These are phyloP conservation scores for Sideroxylon spinosum DNA, from an alignment of 179 eudicot species.

Conservation along the genomic window DNA sequence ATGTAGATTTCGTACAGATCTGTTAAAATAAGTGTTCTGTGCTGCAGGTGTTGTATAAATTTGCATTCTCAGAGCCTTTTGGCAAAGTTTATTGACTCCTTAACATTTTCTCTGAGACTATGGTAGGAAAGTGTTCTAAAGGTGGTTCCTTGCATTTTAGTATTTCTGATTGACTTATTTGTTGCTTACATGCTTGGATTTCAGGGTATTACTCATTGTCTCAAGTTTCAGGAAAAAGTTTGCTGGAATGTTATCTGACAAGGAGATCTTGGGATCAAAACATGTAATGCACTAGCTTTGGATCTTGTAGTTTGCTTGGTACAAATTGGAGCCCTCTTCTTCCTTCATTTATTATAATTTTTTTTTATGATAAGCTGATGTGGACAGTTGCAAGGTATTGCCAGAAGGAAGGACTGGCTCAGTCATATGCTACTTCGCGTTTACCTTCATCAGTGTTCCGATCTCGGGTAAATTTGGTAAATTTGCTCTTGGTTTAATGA, in stretches of 20 bases:
- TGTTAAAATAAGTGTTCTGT: slow-evolving; percentile 4
- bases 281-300: slow-evolving; percentile 49
- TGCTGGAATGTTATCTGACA: slow-evolving; percentile 56
- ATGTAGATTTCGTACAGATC: background rate
- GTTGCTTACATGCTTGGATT: slow-evolving; percentile 20
- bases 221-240: slow-evolving; percentile 75
- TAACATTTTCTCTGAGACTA: slow-evolving; percentile 62
- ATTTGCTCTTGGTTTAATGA: slow-evolving; percentile 13
- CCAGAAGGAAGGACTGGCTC: slow-evolving; percentile 77
- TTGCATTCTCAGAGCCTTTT: slow-evolving; percentile 56
- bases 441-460: slow-evolving; percentile 41
- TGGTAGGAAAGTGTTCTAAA: slow-evolving; percentile 40
- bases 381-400: slow-evolving; percentile 37
- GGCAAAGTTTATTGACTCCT: slow-evolving; percentile 54
- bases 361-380: slow-evolving; percentile 32
- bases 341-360: background rate
- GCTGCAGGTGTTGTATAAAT: slow-evolving; percentile 49
- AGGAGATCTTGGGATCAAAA: slow-evolving; percentile 75
- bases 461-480: slow-evolving; percentile 43
- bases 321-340: background rate
- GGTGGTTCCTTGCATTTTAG: background rate
- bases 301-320: slow-evolving; percentile 7
- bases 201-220: slow-evolving; percentile 73
- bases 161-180: slow-evolving; percentile 14
- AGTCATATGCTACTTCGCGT: slow-evolving; percentile 57